phyloP scores from a whole-genome alignment of 768 basidiomycete genomes.

The Coprinopsis cinerea region DNA sequence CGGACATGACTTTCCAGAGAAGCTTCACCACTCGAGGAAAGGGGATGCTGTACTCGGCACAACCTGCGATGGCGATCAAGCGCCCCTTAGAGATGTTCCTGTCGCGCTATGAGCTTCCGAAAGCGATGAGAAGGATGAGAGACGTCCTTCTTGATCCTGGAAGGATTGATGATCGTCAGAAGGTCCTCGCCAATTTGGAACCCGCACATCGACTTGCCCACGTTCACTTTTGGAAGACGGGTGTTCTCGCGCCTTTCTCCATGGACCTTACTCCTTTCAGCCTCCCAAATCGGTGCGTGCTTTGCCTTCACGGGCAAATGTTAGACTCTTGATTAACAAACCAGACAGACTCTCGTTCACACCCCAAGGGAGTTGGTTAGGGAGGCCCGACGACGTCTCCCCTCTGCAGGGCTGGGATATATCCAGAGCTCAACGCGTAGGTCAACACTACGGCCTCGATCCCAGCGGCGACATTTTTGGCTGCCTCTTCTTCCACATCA shows the following conservation, averaged over 20 bases:
- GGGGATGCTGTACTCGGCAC: slow-evolving; percentile 31
- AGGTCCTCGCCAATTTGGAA: slow-evolving; percentile 30
- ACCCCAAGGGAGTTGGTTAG: slow-evolving; percentile 39
- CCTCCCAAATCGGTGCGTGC: slow-evolving; percentile 33
- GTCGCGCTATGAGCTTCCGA: slow-evolving; percentile 23
- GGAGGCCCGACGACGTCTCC: slow-evolving; percentile 30
- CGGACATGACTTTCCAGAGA: slow-evolving; percentile 33
- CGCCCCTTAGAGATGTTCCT: slow-evolving; percentile 34
- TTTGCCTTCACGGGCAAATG: background rate
- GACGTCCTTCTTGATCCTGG: slow-evolving; percentile 29
- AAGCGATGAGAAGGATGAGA: slow-evolving; percentile 24
- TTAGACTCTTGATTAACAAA: background rate
- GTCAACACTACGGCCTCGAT: slow-evolving; percentile 28
- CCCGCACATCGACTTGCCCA: slow-evolving; percentile 36
- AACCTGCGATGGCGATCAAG: slow-evolving; percentile 30
- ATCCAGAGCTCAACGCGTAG: slow-evolving; percentile 32
- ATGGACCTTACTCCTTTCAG: slow-evolving; percentile 27
- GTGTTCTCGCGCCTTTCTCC: slow-evolving; percentile 33
- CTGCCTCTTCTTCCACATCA: slow-evolving; percentile 40
- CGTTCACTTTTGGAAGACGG: slow-evolving; percentile 31
- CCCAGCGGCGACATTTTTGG: slow-evolving; percentile 32
- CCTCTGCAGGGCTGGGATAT: slow-evolving; percentile 47
- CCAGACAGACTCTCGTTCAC: slow-evolving; percentile 37
- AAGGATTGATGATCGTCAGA: slow-evolving; percentile 36
- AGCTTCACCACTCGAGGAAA: slow-evolving; percentile 27